A percentile compares a stretch with the other conserved stretches of the same genome.
These are phyloP conservation scores for Rhizophagus clarus DNA, from an alignment of 192 early-diverging fungal genomes.

Conservation along the genomic window DNA sequence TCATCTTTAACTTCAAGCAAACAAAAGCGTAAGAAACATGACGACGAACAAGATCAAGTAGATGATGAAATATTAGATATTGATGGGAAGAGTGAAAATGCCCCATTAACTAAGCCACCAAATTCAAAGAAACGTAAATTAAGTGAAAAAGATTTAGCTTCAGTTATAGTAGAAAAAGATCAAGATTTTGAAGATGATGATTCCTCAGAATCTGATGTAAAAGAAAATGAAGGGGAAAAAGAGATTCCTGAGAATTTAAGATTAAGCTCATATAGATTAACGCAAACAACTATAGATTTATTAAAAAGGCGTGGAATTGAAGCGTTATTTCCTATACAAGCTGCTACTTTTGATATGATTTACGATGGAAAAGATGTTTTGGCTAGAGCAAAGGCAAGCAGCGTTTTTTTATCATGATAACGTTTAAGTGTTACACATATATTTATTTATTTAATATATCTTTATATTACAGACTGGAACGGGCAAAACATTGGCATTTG, in stretches of 20 bases:
- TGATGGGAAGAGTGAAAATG: not conserved
- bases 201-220: not conserved
- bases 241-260: slow-evolving; percentile 60
- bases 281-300: slow-evolving; percentile 66
- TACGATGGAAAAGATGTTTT: slow-evolving; percentile 76
- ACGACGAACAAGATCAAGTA: not conserved
- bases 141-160: not conserved
- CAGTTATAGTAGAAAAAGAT: not conserved
- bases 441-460: slow-evolving; percentile 15
- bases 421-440: not conserved
- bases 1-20: not conserved
- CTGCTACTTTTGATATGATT: slow-evolving; percentile 75
- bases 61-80: not conserved
- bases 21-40: not conserved
- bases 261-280: slow-evolving; percentile 63
- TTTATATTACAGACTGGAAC: slow-evolving; percentile 61
- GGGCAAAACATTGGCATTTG: slow-evolving; percentile 80
- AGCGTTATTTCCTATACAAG: slow-evolving; percentile 93
- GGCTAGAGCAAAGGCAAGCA: slow-evolving; percentile 55
- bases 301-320: slow-evolving; percentile 76
- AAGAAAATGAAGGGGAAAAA: slow-evolving; percentile 36
- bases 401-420: not conserved
- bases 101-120: not conserved
- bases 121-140: slow-evolving; percentile 6
- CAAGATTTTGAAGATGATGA: not conserved